Evolutionary conservation across 108 stramenopile species (phyloP).

Genomic region (Cyclotella sp.): DNA sequence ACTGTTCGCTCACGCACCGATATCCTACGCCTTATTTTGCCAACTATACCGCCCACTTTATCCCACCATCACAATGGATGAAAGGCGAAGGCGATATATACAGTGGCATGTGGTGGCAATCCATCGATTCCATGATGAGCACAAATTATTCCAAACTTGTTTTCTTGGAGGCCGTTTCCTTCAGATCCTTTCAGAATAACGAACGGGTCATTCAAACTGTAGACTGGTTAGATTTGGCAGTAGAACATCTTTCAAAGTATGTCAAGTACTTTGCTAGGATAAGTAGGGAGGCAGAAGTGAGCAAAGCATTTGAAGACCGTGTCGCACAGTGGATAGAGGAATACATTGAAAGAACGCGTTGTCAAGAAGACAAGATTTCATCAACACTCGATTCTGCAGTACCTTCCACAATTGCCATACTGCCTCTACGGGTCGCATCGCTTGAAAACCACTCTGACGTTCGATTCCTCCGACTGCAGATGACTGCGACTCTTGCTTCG

Average conservation of each 20-base stretch:
- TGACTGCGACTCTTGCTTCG: constrained; percentile 25
- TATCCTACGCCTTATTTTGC: neutral
- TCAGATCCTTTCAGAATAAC: constrained; percentile 12
- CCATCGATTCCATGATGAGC: constrained; percentile 22
- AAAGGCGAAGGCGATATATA: constrained; percentile 24
- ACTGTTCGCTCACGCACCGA: neutral
- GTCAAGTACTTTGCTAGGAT: constrained; percentile 20
- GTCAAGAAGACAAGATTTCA: neutral
- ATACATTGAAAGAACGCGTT: constrained; percentile 15
- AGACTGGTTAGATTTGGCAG: constrained; percentile 30
- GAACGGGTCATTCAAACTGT: constrained; percentile 19
- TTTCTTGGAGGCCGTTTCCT: constrained; percentile 8
- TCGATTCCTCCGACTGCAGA: constrained; percentile 15
- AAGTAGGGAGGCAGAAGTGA: neutral
- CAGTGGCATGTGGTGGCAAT: constrained; percentile 47
- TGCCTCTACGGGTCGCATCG: constrained; percentile 23
- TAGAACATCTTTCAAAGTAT: constrained; percentile 28
- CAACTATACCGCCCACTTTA: constrained; percentile 1
- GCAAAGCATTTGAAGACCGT: constrained; percentile 8
- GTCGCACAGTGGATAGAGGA: constrained; percentile 9
- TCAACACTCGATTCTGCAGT: neutral
- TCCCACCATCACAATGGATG: constrained; percentile 14
- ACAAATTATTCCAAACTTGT: constrained; percentile 13
- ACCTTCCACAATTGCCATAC: constrained; percentile 29
- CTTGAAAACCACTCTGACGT: neutral